Evolutionary conservation across 192 early-diverging fungal species (phyloP).

Genomic region (Rhizophlyctis rosea): DNA sequence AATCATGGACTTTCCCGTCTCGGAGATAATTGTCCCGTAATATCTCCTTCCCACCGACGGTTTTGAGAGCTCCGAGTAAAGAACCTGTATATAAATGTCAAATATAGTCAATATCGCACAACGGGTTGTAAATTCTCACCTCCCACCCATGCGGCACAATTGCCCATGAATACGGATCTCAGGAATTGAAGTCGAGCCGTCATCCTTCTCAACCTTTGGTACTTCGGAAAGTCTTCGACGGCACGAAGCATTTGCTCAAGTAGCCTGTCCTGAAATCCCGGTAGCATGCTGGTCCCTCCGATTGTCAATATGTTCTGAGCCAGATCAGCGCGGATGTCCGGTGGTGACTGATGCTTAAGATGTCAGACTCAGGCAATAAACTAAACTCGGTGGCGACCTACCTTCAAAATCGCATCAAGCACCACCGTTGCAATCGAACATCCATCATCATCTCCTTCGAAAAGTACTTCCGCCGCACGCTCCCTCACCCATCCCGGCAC

Average conservation of each 20-base stretch:
- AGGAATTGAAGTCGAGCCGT: conserved; percentile 19
- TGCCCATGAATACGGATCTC: conserved; percentile 59
- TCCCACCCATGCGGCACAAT: conserved; percentile 79
- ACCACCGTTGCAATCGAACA: conserved; percentile 61
- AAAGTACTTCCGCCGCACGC: conserved; percentile 72
- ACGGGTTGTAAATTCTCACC: conserved; percentile 24
- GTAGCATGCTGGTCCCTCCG: conserved; percentile 75
- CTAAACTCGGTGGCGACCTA: conserved; percentile 3
- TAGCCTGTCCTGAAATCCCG: conserved; percentile 63
- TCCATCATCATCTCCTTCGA: conserved; percentile 66
- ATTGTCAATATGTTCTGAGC: conserved; percentile 64
- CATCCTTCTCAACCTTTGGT: conserved; percentile 20
- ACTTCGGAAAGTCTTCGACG: conserved; percentile 46
- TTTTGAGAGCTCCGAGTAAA: conserved; percentile 70
- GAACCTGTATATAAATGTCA: conserved; percentile 43
- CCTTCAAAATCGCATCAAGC: conserved; percentile 52
- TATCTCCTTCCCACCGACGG: conserved; percentile 67
- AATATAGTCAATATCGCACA: conserved; percentile 2
- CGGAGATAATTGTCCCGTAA: conserved; percentile 58
- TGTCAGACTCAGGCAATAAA: background rate
- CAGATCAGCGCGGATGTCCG: conserved; percentile 70
- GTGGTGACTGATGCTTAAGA: conserved; percentile 43
- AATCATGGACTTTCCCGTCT: conserved; percentile 52
- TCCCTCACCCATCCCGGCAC: conserved; percentile 87
- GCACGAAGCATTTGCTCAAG: conserved; percentile 57